A percentile compares a stretch with the other conserved stretches of the same genome.
Evolutionary conservation across 2,329 filamentous ascomycete species (phyloP).

Genomic region (Neopestalotiopsis sp.): DNA sequence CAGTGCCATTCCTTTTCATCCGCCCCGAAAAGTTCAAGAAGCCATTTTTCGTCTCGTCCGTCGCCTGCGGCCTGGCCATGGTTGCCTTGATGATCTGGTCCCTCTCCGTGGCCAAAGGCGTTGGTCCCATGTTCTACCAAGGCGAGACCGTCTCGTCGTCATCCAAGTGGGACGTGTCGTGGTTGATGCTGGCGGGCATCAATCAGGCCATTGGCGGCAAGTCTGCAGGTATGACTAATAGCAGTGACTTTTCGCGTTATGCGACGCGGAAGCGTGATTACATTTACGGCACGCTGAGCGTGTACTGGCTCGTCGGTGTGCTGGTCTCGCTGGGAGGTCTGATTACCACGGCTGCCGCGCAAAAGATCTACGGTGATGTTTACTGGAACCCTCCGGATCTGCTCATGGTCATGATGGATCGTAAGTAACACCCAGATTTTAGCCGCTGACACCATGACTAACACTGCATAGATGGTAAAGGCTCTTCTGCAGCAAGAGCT

Average conservation of each 20-base stretch:
- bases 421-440: background rate
- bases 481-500: slow-evolving; percentile 32
- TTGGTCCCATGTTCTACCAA: slow-evolving; percentile 46
- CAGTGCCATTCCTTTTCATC: slow-evolving; percentile 52
- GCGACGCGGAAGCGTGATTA: slow-evolving; percentile 38
- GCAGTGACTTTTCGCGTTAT: slow-evolving; percentile 48
- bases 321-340: slow-evolving; percentile 48
- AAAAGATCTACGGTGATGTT: slow-evolving; percentile 49
- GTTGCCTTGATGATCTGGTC: slow-evolving; percentile 52
- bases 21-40: slow-evolving; percentile 51
- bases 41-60: slow-evolving; percentile 46
- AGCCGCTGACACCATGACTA: background rate
- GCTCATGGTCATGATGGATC: slow-evolving; percentile 48
- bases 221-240: slow-evolving; percentile 37
- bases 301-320: slow-evolving; percentile 44
- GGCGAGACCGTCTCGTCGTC: slow-evolving; percentile 37
- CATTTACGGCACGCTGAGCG: slow-evolving; percentile 41
- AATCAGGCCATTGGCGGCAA: slow-evolving; percentile 45
- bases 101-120: slow-evolving; percentile 44
- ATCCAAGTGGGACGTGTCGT: slow-evolving; percentile 41
- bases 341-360: slow-evolving; percentile 47
- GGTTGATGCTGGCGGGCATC: slow-evolving; percentile 49
- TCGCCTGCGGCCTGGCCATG: slow-evolving; percentile 50
- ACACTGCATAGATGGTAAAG: slow-evolving; percentile 36
- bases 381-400: slow-evolving; percentile 52